These are phyloP conservation scores for Periconia sp. DNA, from an alignment of 2,329 filamentous ascomycete genomes.

Conservation along the genomic window DNA sequence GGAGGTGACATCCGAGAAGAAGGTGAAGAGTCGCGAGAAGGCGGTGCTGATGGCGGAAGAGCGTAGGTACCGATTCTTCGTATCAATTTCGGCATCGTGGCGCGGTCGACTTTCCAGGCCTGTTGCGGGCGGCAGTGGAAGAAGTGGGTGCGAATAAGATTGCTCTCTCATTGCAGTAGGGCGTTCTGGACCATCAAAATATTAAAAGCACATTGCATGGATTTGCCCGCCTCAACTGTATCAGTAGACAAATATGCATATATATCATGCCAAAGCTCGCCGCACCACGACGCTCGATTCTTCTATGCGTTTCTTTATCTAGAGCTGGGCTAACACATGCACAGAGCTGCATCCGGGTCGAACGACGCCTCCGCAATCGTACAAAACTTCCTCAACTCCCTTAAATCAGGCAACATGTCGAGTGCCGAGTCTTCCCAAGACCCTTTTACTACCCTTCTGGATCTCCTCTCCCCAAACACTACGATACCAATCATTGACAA, in stretches of 20 bases:
- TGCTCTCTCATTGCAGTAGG: constrained; percentile 30
- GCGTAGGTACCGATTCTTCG: constrained; percentile 79
- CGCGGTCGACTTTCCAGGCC: constrained; percentile 37
- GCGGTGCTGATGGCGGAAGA: constrained; percentile 95
- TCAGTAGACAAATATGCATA: constrained; percentile 44
- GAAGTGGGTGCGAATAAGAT: constrained; percentile 20
- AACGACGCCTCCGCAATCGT: constrained; percentile 78
- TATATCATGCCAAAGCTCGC: constrained; percentile 29
- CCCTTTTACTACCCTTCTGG: constrained; percentile 81
- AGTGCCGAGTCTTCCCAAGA: constrained; percentile 57
- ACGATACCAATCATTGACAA: constrained; percentile 80
- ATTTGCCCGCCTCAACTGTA: constrained; percentile 36
- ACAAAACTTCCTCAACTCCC: constrained; percentile 85
- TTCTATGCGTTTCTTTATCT: constrained; percentile 11
- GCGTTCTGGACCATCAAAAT: constrained; percentile 38
- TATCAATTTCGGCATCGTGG: constrained; percentile 41
- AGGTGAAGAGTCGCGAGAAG: constrained; percentile 85
- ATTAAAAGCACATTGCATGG: constrained; percentile 28
- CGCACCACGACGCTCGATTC: constrained; percentile 37
- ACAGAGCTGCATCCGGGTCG: constrained; percentile 58
- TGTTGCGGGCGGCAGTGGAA: constrained; percentile 24
- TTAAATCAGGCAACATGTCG: constrained; percentile 63
- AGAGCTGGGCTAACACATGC: constrained; percentile 28
- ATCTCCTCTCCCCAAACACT: constrained; percentile 78
- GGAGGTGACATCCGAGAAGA: constrained; percentile 92